Conservation (phyloP, 345 rosid species). For the Ceriops decandra region DNA sequence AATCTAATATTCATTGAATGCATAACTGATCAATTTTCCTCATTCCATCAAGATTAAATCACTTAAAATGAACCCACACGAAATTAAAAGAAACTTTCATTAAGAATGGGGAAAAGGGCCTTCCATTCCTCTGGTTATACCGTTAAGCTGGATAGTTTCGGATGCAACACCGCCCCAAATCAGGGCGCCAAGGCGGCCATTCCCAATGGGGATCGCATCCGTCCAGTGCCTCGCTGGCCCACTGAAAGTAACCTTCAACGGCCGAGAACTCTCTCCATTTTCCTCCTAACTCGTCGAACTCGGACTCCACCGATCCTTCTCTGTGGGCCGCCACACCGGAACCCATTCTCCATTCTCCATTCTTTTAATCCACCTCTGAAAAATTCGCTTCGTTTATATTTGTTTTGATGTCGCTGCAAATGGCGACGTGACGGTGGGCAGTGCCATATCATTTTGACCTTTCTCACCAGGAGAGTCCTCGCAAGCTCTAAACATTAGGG, state of each 20-base stretch:
- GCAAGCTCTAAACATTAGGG: too few species aligned
- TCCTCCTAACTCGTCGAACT: slow-evolving; percentile 17
- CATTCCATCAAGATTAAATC: too few species aligned
- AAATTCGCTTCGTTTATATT: too few species aligned
- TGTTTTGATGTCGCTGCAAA: too few species aligned
- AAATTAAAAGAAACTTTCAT: background rate
- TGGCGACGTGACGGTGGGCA: too few species aligned
- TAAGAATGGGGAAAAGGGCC: background rate
- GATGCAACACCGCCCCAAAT: slow-evolving; percentile 79
- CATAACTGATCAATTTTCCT: too few species aligned
- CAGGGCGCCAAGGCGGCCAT: slow-evolving; percentile 94
- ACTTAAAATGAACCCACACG: too few species aligned
- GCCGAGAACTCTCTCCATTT: slow-evolving; percentile 29
- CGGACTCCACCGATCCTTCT: slow-evolving; percentile 41
- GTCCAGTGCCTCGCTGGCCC: slow-evolving; percentile 75
- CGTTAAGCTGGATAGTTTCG: slow-evolving; percentile 75
- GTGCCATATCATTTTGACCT: too few species aligned
- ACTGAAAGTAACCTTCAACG: slow-evolving; percentile 55
- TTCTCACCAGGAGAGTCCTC: too few species aligned
- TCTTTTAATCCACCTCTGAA: background rate
- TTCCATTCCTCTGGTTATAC: slow-evolving; percentile 25
- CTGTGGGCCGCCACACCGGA: slow-evolving; percentile 36
- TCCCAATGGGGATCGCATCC: slow-evolving; percentile 76
- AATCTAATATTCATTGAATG: background rate
- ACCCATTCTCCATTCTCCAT: slow-evolving; percentile 42